A percentile compares a stretch with the other conserved stretches of the same genome.
Evolutionary conservation across 805 yeast genomes (phyloP).

Genomic region (Candida incommunis): DNA sequence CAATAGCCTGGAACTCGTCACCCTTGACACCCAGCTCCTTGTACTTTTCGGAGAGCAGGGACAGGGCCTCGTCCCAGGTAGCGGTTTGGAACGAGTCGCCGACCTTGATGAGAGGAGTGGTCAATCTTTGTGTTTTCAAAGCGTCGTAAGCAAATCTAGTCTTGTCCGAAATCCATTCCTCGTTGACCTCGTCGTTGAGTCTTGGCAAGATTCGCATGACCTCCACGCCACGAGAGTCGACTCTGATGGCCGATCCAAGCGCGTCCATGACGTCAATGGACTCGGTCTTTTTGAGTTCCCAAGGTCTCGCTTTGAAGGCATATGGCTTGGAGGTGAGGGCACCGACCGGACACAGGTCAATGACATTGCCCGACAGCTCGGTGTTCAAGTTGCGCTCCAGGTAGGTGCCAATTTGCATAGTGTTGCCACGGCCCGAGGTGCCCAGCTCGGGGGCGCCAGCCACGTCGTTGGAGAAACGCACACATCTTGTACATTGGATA

Average conservation of each 20-base stretch:
- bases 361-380: constrained; percentile 74
- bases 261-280: constrained; percentile 76
- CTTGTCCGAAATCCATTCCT: constrained; percentile 87
- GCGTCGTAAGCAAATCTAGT: constrained; percentile 79
- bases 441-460: constrained; percentile 92
- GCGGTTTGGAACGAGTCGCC: constrained; percentile 60
- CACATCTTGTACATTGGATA: constrained; percentile 86
- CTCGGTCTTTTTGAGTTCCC: constrained; percentile 86
- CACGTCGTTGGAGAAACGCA: constrained; percentile 75
- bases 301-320: constrained; percentile 85
- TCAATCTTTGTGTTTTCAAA: constrained; percentile 70
- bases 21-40: constrained; percentile 41
- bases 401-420: constrained; percentile 83
- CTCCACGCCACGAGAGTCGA: constrained; percentile 76
- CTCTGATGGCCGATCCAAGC: constrained; percentile 68
- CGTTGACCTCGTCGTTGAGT: constrained; percentile 73
- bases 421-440: constrained; percentile 81
- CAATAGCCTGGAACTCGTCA: constrained; percentile 65
- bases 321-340: constrained; percentile 83
- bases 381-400: constrained; percentile 73
- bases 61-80: constrained; percentile 78
- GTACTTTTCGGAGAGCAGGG: constrained; percentile 51
- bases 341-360: constrained; percentile 85
- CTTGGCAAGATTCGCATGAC: constrained; percentile 81
- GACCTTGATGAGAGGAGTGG: constrained; percentile 60